Evolutionary conservation across 1,139 yeast species (phyloP).

Genomic region (Saccharomyces hybrid): DNA sequence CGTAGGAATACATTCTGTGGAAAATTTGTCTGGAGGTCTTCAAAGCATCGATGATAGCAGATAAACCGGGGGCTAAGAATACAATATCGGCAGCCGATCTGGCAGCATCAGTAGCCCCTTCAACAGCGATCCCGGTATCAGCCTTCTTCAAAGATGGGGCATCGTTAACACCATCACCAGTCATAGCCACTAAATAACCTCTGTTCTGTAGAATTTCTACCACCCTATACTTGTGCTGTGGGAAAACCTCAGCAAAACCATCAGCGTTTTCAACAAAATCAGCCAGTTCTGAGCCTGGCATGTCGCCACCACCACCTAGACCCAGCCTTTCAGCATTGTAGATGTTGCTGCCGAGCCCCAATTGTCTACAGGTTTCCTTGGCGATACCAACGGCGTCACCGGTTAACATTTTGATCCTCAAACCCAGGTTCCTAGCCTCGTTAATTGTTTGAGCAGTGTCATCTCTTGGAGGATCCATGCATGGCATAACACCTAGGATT

Average conservation of each 20-base stretch:
- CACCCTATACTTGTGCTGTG: constrained; percentile 89
- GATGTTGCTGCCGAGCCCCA: constrained; percentile 93
- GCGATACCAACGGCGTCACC: constrained; percentile 99
- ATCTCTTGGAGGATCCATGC: constrained; percentile 98
- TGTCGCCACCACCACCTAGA: constrained; percentile 92
- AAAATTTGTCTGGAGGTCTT: constrained; percentile 93
- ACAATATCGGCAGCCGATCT: constrained; percentile 95
- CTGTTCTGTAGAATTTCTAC: constrained; percentile 42
- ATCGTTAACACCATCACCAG: constrained; percentile 98
- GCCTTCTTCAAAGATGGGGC: constrained; percentile 95
- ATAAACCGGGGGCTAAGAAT: constrained; percentile 92
- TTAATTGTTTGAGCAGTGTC: constrained; percentile 93
- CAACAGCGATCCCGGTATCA: constrained; percentile 95
- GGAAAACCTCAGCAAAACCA: constrained; percentile 97
- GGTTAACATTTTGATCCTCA: constrained; percentile 94
- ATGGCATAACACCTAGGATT: constrained; percentile 94
- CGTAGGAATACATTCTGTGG: constrained; percentile 97
- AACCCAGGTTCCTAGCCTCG: constrained; percentile 90
- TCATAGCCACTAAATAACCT: constrained; percentile 95
- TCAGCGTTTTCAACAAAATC: constrained; percentile 94
- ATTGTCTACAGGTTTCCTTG: constrained; percentile 96
- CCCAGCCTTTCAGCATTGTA: constrained; percentile 96
- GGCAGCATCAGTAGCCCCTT: constrained; percentile 95
- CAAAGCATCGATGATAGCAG: constrained; percentile 89
- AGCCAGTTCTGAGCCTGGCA: constrained; percentile 94